phyloP scores from a whole-genome alignment of 129 eudicot genomes.

The Oenanthe sinensis region DNA sequence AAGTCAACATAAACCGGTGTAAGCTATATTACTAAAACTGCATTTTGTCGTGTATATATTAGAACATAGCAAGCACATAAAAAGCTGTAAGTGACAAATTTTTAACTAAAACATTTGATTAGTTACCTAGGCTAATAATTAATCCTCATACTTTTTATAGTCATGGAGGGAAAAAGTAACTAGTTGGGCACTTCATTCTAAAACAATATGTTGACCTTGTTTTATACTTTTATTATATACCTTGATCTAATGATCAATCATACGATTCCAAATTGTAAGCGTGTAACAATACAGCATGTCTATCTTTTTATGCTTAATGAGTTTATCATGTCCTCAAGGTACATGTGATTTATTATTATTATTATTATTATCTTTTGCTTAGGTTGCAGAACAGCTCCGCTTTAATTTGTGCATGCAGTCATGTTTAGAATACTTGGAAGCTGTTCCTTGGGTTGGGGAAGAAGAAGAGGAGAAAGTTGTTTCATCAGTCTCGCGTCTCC shows the following conservation, averaged over 20 bases:
- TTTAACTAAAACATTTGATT: background rate
- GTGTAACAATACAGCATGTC: background rate
- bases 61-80: background rate
- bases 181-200: background rate
- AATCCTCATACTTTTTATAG: background rate
- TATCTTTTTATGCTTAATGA: background rate
- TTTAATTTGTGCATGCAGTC: conserved; percentile 67
- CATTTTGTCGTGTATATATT: background rate
- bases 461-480: conserved; percentile 95
- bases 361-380: background rate
- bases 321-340: conserved; percentile 7
- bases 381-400: conserved; percentile 87
- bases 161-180: background rate
- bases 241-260: background rate
- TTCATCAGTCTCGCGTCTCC: conserved; percentile 57
- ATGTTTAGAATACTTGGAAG: conserved; percentile 84
- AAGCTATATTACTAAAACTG: background rate
- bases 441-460: conserved; percentile 98
- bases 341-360: background rate
- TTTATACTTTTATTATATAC: background rate
- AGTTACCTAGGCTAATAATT: background rate
- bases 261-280: background rate
- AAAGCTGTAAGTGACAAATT: background rate
- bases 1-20: background rate
- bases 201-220: background rate